These are phyloP conservation scores for Fusarium beomiforme DNA, from an alignment of 2,329 filamentous ascomycete genomes.

Conservation along the genomic window DNA sequence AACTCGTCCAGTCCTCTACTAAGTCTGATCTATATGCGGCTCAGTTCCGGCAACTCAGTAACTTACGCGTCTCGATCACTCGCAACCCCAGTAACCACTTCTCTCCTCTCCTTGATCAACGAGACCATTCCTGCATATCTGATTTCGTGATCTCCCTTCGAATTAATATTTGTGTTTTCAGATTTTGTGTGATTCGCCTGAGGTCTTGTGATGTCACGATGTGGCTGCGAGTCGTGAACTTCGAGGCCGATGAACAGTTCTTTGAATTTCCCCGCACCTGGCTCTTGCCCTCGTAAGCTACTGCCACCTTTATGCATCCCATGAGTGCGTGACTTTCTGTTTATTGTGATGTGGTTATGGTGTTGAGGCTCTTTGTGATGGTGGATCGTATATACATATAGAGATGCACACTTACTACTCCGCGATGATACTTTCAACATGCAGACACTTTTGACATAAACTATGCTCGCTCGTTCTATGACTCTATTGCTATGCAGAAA, in stretches of 20 bases:
- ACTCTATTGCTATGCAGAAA: fast-evolving
- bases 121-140: not conserved
- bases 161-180: constrained; percentile 23
- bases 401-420: not conserved
- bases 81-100: constrained; percentile 4
- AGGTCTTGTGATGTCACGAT: not conserved
- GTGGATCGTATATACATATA: not conserved
- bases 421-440: not conserved
- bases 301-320: fast-evolving
- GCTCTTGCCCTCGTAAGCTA: not conserved
- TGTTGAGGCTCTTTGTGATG: constrained; percentile 11
- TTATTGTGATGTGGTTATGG: not conserved
- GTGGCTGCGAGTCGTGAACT: not conserved
- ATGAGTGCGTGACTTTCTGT: not conserved
- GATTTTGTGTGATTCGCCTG: not conserved
- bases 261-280: not conserved
- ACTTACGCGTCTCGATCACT: constrained; percentile 1
- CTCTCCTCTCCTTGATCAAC: not conserved
- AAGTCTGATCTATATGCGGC: constrained; percentile 1
- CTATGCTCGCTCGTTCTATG: fast-evolving
- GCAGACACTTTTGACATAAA: not conserved
- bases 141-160: not conserved
- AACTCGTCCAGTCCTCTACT: not conserved
- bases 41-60: not conserved
- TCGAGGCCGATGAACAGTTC: not conserved